Percentiles rank a stretch among this genome's conserved stretches.
Evolutionary conservation across 768 basidiomycete genomes (phyloP).

Genomic region (Stropharia rugosoannulata): DNA sequence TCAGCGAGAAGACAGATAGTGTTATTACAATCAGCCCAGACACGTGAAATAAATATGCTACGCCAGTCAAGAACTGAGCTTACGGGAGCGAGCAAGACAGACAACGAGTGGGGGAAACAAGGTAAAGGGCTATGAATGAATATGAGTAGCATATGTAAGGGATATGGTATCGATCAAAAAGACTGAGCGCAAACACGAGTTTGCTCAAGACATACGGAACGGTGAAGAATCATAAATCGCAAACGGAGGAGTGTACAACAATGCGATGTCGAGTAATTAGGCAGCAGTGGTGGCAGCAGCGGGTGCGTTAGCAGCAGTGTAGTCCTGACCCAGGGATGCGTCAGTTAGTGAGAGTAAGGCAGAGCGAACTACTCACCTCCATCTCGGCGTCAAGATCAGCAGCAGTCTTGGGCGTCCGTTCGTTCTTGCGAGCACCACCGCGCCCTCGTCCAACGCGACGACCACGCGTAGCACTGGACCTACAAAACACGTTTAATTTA

Average conservation of each 20-base stretch:
- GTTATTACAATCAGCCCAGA: conserved; percentile 17
- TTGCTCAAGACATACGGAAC: conserved; percentile 7
- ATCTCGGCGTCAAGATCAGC: conserved; percentile 98
- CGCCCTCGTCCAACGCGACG: conserved; percentile 45
- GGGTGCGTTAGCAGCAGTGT: conserved; percentile 59
- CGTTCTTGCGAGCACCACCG: conserved; percentile 46
- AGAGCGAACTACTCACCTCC: conserved; percentile 58
- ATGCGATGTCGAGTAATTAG: neutral
- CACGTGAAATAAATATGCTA: conserved; percentile 3
- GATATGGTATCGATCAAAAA: conserved; percentile 17
- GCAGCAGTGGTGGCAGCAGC: conserved; percentile 30
- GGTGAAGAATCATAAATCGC: neutral
- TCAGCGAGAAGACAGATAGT: neutral
- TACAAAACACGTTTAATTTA: conserved; percentile 14
- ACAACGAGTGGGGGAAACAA: neutral
- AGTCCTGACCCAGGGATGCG: conserved; percentile 45
- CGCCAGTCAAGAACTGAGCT: neutral
- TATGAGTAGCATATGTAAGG: conserved; percentile 7
- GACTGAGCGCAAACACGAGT: conserved; percentile 5
- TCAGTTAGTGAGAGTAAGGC: neutral
- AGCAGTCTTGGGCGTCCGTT: conserved; percentile 74
- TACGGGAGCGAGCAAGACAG: neutral
- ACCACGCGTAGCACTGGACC: conserved; percentile 38
- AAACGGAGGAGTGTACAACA: conserved; percentile 1
- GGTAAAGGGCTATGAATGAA: neutral